Conservation (phyloP, 305 asterid genomes). For the Solanum hybrid region DNA sequence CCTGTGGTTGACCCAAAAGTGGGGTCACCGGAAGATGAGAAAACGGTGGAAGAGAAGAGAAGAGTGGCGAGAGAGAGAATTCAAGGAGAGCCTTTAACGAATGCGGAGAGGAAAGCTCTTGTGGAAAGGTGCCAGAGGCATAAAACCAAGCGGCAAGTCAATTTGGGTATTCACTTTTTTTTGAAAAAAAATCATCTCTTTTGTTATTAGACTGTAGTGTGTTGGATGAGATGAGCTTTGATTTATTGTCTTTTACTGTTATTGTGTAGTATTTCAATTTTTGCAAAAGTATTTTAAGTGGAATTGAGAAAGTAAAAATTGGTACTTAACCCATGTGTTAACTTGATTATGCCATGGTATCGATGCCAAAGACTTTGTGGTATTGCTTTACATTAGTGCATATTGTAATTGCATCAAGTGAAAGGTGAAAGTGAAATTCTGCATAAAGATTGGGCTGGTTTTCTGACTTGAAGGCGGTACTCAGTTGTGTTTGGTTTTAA, state of each 20-base stretch:
- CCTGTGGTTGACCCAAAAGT: slow-evolving; percentile 80
- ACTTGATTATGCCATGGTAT: neutral
- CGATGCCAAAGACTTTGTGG: neutral
- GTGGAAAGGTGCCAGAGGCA: slow-evolving; percentile 65
- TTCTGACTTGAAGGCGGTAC: neutral
- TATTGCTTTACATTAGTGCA: neutral
- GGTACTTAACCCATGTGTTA: neutral
- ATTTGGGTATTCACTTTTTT: slow-evolving; percentile 44
- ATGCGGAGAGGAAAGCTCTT: slow-evolving; percentile 68
- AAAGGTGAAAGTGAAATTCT: neutral
- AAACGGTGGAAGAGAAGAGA: slow-evolving; percentile 69
- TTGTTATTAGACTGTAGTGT: neutral
- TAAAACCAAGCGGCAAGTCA: slow-evolving; percentile 66
- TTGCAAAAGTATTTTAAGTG: neutral
- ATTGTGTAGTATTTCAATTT: neutral
- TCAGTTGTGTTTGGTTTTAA: neutral
- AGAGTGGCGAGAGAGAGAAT: slow-evolving; percentile 38
- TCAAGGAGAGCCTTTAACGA: slow-evolving; percentile 67
- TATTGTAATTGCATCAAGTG: neutral
- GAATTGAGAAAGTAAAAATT: neutral
- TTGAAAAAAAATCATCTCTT: neutral
- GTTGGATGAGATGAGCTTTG: neutral
- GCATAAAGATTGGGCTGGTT: neutral
- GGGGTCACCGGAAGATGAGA: slow-evolving; percentile 39
- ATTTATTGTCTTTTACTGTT: neutral